phyloP scores from a whole-genome alignment of 2,329 filamentous ascomycete genomes.

The Phaeosphaeriaceae sp. region DNA sequence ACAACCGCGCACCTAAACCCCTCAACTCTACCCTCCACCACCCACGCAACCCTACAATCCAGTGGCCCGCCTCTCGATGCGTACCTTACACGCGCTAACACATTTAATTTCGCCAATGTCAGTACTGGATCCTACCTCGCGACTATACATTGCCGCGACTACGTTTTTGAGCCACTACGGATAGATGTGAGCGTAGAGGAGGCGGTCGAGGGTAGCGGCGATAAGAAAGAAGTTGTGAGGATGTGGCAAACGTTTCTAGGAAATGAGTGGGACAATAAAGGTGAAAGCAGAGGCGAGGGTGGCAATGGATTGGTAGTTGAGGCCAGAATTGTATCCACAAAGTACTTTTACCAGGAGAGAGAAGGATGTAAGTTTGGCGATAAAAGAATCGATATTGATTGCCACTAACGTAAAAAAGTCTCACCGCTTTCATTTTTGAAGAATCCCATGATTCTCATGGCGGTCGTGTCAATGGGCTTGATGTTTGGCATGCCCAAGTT shows the following conservation, averaged over 20 bases:
- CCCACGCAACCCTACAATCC: constrained; percentile 70
- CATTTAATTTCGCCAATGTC: constrained; percentile 78
- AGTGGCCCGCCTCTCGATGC: constrained; percentile 59
- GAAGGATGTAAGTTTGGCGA: constrained; percentile 68
- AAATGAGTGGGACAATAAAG: constrained; percentile 88
- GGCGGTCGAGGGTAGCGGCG: constrained; percentile 35
- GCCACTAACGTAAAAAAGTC: constrained; percentile 58
- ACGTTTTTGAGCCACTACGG: constrained; percentile 78
- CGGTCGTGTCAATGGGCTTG: constrained; percentile 78
- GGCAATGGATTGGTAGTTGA: constrained; percentile 61
- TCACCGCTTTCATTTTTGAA: constrained; percentile 83
- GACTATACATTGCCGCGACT: constrained; percentile 76
- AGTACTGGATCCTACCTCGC: constrained; percentile 77
- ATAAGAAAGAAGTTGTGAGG: constrained; percentile 56
- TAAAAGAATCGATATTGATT: not conserved
- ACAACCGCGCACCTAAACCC: constrained; percentile 52
- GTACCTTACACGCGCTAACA: constrained; percentile 70
- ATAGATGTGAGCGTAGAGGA: constrained; percentile 68
- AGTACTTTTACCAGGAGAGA: constrained; percentile 79
- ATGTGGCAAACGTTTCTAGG: constrained; percentile 87
- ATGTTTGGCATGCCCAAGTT: constrained; percentile 95
- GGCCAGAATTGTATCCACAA: constrained; percentile 65
- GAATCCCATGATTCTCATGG: constrained; percentile 97
- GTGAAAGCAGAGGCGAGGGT: constrained; percentile 62
- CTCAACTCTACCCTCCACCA: constrained; percentile 60